These are phyloP conservation scores for Fusarium sp. DNA, from an alignment of 2,329 filamentous ascomycete genomes.

Conservation along the genomic window DNA sequence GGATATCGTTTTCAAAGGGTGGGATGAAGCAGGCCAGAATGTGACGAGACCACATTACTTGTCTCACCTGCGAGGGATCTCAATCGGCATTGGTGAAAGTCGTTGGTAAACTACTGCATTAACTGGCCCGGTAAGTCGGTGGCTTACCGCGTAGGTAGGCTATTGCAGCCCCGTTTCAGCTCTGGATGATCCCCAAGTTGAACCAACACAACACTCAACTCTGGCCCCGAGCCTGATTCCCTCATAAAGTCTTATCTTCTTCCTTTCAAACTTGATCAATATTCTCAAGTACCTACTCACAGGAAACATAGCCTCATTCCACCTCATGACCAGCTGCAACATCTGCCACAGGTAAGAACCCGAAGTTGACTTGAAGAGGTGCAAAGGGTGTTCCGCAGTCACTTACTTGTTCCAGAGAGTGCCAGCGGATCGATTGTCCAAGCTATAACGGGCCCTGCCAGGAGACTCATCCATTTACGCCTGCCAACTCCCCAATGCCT, in stretches of 20 bases:
- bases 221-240: neutral
- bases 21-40: neutral
- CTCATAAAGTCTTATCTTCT: neutral
- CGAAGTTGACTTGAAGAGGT: slow-evolving; percentile 21
- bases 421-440: slow-evolving; percentile 61
- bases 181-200: neutral
- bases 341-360: slow-evolving; percentile 45
- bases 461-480: too few species aligned
- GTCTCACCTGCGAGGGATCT: neutral
- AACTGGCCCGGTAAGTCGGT: neutral
- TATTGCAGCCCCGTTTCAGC: neutral
- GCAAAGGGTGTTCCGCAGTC: slow-evolving; percentile 52
- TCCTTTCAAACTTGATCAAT: neutral
- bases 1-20: neutral
- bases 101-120: neutral
- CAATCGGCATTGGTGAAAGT: neutral
- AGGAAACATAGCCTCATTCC: neutral
- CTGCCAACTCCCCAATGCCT: too few species aligned
- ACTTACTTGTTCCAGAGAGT: slow-evolving; percentile 62
- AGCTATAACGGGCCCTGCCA: slow-evolving; percentile 56
- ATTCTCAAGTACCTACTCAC: neutral
- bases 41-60: neutral
- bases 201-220: neutral
- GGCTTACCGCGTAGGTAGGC: neutral
- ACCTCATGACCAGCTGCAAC: slow-evolving; percentile 31